Percentiles rank a stretch among this genome's conserved stretches.
phyloP scores from a whole-genome alignment of 169 alveolate species.

The Plasmodium sp. region DNA sequence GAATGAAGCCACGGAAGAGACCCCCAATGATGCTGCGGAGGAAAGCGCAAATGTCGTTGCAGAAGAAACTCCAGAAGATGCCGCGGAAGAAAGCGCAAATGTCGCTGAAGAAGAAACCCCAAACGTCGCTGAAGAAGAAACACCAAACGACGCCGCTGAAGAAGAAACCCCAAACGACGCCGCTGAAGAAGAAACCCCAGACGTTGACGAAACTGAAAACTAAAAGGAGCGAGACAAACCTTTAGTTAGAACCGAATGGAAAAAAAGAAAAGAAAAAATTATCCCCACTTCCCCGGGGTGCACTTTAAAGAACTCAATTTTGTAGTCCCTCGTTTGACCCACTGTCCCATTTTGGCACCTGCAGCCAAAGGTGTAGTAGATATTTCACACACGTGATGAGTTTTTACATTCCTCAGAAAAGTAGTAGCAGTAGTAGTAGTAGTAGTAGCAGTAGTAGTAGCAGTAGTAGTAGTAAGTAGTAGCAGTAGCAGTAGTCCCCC shows the following conservation, averaged over 20 bases:
- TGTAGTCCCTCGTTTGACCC: background rate
- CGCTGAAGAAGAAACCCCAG: background rate
- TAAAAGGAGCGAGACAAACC: background rate
- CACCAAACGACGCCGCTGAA: too few species aligned
- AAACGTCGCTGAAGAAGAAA: too few species aligned
- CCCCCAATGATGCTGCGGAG: background rate
- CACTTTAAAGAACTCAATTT: background rate
- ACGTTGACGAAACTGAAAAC: background rate
- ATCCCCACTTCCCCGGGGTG: background rate
- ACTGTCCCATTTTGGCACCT: background rate
- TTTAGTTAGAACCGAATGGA: background rate
- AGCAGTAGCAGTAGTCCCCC: background rate
- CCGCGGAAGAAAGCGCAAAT: too few species aligned
- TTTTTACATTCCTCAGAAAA: background rate
- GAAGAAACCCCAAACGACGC: background rate
- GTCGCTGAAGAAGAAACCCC: too few species aligned
- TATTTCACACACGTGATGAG: background rate
- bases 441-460: too few species aligned
- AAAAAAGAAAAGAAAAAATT: background rate
- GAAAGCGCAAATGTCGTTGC: too few species aligned
- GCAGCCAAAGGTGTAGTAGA: background rate
- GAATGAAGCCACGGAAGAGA: background rate
- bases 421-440: too few species aligned
- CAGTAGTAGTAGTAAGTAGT: too few species aligned
- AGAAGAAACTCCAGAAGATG: too few species aligned